Base-by-base conservation (phyloP, 2,329 filamentous ascomycete genomes). In the Hypomyces perniciosus region DNA sequence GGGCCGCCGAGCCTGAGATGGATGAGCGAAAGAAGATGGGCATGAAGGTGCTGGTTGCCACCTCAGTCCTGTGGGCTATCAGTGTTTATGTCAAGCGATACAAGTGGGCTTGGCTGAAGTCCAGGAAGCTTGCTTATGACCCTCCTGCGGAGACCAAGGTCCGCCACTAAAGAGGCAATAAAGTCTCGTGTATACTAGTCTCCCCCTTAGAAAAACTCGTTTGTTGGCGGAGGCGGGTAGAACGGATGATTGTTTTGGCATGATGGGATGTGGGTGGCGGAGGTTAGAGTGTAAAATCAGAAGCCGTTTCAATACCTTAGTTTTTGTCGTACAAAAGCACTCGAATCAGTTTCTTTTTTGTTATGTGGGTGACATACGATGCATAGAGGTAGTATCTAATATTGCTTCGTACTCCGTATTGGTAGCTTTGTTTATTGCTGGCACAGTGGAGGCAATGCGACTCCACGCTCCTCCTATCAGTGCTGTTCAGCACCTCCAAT, bases 21-120 rank as follows among this genome's bases (percentile, higher is more conserved):
- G 93, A 99, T 68, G 86, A 96, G 70, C 88, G 93, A 69, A 99
- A 99, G 88, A 93, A 90, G 79, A 99, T 97, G 93, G 93, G 93
- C 65, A 84, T 95, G 82, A 97, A 99, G 85, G 88, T 95, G 49
- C 72, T 99, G 62, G 84, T 87, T 60, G 82, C 96, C 60, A 83
- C 84, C 50, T 80, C 86, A 55, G 82, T 85, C 56, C 78, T 99
- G 57, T 87, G 90, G 68, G 90, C 89, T 51, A 66, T 97, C 65
- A 95, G 88, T 71, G 83, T 99, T 64, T 99, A 91, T 90, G 86
- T 97, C 60, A 99, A 99, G 88, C 85, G 91, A 77, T 99, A 99
- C 85, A 99, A 97, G 84, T 99, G 93, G 93, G 81, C 90, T 54
- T 85, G 88, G 65, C 77, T 99, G 72, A 99, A 99, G 86, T 87